phyloP scores from a whole-genome alignment of 345 rosid genomes.

The Dovyalis caffra region DNA sequence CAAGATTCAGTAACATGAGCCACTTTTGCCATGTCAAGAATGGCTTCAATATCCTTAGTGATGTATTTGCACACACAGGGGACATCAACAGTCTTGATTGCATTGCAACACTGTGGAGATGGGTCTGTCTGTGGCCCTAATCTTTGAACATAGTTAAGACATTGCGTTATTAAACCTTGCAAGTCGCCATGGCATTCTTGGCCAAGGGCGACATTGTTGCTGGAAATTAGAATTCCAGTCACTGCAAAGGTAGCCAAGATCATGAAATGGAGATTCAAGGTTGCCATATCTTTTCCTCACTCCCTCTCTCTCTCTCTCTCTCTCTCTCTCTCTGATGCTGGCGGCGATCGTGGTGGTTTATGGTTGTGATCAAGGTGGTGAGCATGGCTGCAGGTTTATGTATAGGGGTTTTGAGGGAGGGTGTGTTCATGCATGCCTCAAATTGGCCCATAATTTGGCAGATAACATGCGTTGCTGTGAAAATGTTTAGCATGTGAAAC shows the following conservation, averaged over 20 bases:
- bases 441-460: too few relatives aligned
- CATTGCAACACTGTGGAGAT: not conserved
- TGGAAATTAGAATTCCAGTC: not conserved
- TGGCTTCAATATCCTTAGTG: too few relatives aligned
- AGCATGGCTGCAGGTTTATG: not conserved
- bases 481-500: too few relatives aligned
- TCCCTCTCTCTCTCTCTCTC: not conserved
- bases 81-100: not conserved
- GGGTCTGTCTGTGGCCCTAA: not conserved
- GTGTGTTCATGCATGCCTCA: not conserved
- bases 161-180: not conserved
- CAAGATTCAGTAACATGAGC: not conserved
- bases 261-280: not conserved
- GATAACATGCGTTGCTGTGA: not conserved
- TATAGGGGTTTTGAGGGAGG: not conserved
- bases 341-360: not conserved
- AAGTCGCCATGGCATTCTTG: not conserved
- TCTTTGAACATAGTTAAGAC: not conserved
- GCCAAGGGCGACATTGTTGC: not conserved
- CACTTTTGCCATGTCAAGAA: not conserved
- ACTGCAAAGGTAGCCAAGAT: not conserved
- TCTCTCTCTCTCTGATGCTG: not conserved
- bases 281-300: too few relatives aligned
- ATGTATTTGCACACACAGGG: not conserved
- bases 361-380: not conserved